Evolutionary conservation across 306 rosid species (phyloP).

Genomic region (Sindora glabra): DNA sequence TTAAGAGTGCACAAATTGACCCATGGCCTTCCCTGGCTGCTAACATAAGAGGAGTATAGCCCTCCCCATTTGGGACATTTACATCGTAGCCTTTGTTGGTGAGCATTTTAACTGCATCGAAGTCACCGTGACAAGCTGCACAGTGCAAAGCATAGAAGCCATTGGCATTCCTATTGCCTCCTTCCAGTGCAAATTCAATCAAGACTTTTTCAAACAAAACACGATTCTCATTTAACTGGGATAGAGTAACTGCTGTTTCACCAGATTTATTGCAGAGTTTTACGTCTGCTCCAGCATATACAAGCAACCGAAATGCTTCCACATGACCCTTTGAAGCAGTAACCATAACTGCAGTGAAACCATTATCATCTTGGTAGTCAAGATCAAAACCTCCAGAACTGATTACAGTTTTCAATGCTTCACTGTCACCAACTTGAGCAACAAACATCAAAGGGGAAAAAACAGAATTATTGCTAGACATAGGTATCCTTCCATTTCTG

Average conservation of each 20-base stretch:
- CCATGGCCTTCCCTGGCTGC: slow-evolving; percentile 90
- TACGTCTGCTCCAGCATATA: slow-evolving; percentile 84
- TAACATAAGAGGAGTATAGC: slow-evolving; percentile 80
- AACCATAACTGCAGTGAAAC: slow-evolving; percentile 72
- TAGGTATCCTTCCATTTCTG: slow-evolving; percentile 43
- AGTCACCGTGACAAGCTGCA: slow-evolving; percentile 83
- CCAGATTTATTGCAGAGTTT: slow-evolving; percentile 62
- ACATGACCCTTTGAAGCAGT: slow-evolving; percentile 68
- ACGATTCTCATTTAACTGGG: slow-evolving; percentile 40
- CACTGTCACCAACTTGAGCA: slow-evolving; percentile 63
- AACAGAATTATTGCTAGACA: slow-evolving; percentile 46
- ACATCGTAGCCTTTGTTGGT: slow-evolving; percentile 72
- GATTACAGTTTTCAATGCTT: slow-evolving; percentile 60
- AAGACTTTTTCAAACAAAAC: slow-evolving; percentile 80
- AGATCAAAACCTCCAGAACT: slow-evolving; percentile 46
- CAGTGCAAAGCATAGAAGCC: slow-evolving; percentile 86
- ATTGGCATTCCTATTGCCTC: slow-evolving; percentile 54
- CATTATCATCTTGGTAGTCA: slow-evolving; percentile 66
- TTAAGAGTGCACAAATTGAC: slow-evolving; percentile 51
- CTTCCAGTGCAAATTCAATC: slow-evolving; percentile 83
- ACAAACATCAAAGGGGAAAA: slow-evolving; percentile 56
- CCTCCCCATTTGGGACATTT: slow-evolving; percentile 68
- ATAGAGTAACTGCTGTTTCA: slow-evolving; percentile 61
- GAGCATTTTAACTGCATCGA: slow-evolving; percentile 62
- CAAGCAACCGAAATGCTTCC: slow-evolving; percentile 70